Base-by-base conservation (phyloP, 495 filamentous ascomycete species). In the Aspergillus wentii region DNA sequence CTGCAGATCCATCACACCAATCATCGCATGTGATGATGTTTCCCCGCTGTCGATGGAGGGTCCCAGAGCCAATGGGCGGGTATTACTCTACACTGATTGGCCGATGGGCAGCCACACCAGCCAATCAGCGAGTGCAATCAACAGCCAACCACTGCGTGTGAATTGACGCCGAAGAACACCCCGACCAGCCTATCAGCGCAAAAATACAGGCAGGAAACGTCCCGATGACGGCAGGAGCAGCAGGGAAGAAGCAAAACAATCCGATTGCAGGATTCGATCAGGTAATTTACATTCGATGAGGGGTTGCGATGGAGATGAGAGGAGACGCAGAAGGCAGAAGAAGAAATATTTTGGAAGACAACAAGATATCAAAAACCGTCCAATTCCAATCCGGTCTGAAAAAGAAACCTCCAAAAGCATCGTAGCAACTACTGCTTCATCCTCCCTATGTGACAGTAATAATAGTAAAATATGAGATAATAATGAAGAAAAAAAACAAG, bases 61-160 rank as follows among this genome's bases (percentile, higher is more conserved):
- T n/a, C 14, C 26, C 10, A 14, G 17, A 16, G 8, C 11, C 16
- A 14, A 30, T 35, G 29, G 46, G 57, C 57, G 57, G 48, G 50
- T 60, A 61, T 31, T 48, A n/a, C 1, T 1, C 6, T 7, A 9
- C 8, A 19, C 13, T 46, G 36, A 45, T 57, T 54, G 51, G 54
- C 22, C 15, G 9, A n/a, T 32, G 25, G 15, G 41, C 35, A 17
- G 14, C 30, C 20, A 3, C 3, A 20, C 14, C 26, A 5, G 5
- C 26, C 11, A 29, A 29, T n/a, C 26, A 29, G 4, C 5, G 22
- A 5, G 4, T 29, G 5, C 4, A 5, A 25, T 16, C 19, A 1
- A n/a, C 3, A 22, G 27, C 43, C 44, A 51, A 51, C 48, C 19
- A 48, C 14, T 1, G 14, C 2, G 21, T 1, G 4, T 13, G 3